Evolutionary conservation across 495 filamentous ascomycete genomes (phyloP), one percentile per base, ranked within the genome.

Genomic region (Penicillium roqueforti): DNA sequence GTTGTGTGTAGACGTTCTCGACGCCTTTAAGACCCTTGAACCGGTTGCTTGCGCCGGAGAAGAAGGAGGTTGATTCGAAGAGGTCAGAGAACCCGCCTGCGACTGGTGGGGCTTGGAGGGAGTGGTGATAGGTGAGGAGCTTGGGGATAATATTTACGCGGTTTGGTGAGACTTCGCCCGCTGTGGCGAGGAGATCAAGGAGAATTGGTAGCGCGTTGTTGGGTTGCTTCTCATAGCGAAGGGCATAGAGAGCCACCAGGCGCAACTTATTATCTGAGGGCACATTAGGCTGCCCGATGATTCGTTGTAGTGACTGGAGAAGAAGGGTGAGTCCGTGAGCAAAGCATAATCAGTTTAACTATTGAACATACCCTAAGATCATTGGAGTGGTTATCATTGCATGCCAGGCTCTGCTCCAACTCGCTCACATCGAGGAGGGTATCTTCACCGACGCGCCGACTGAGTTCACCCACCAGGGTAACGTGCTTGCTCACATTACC

Each of bases 401-500:
- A 97, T 23, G 93, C 93, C 52, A 98, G 76, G 70, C 90, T 95
- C 66, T 98, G 93, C 74, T 98, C 93, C 41, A 97, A 75, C 77
- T 98, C 93, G 71, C 91, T 96, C 50, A 95, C 88, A 69, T 97
- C 92, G 9, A 98, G 77, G 7, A 98, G 74, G 56, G 81, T 87
- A 36, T 98, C 89, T 50, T 85, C 84, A 3, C 84, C 88, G 18
- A 97, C 91, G 37, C 87, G 82, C 34, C 92, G 76, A 68, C 90
- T 95, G 22, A 98, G 82, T 67, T 98, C 93, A 2, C 90, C 87
- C 25, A 98, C 93, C 40, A 98, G 74, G 4, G 93, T 96, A 51
- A 98, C 95, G 70, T 98, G 93, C 61, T 98, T 98, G 78, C 89
- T 96, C 43, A 98, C 93, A 62, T 97, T 98, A 13, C 93, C 92